Evolutionary conservation across 2,329 filamentous ascomycete genomes (phyloP).

Genomic region (Nothophoma quercina): DNA sequence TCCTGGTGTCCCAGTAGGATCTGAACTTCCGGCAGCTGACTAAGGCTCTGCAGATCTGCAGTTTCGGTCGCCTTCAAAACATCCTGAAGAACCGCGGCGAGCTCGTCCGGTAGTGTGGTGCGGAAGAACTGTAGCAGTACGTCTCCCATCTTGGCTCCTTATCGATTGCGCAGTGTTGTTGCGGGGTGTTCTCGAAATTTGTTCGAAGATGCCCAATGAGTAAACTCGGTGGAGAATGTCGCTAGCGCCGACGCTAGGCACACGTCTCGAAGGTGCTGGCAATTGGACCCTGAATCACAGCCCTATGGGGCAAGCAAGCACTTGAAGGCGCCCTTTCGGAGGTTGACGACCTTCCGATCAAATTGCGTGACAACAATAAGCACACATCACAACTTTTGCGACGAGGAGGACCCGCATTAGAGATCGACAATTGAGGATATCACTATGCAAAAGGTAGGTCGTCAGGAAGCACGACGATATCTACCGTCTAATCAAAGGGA

Average conservation of each 20-base stretch:
- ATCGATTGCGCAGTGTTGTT: slow-evolving; percentile 21
- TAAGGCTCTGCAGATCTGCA: slow-evolving; percentile 52
- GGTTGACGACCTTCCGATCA: neutral
- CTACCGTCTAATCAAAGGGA: too few species aligned
- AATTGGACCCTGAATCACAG: slow-evolving; percentile 6
- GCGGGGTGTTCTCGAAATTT: slow-evolving; percentile 32
- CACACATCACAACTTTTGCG: too few species aligned
- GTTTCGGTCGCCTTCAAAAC: slow-evolving; percentile 51
- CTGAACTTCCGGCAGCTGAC: slow-evolving; percentile 51
- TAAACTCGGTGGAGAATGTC: slow-evolving; percentile 41
- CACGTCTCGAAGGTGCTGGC: slow-evolving; percentile 23
- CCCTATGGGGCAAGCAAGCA: neutral
- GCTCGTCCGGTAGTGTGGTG: slow-evolving; percentile 52
- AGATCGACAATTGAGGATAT: neutral
- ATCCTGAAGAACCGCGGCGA: slow-evolving; percentile 48
- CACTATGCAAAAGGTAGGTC: neutral
- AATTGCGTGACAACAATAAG: too few species aligned
- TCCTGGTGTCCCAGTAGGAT: slow-evolving; percentile 52
- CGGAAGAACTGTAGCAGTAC: slow-evolving; percentile 52
- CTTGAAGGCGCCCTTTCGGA: slow-evolving; percentile 13
- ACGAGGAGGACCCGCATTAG: neutral
- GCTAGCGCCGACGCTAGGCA: slow-evolving; percentile 32
- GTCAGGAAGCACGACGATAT: too few species aligned
- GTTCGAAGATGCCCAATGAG: slow-evolving; percentile 34
- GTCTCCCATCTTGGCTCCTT: slow-evolving; percentile 50